Base-by-base conservation (phyloP, 768 basidiomycete species). In the Suillus placidus region DNA sequence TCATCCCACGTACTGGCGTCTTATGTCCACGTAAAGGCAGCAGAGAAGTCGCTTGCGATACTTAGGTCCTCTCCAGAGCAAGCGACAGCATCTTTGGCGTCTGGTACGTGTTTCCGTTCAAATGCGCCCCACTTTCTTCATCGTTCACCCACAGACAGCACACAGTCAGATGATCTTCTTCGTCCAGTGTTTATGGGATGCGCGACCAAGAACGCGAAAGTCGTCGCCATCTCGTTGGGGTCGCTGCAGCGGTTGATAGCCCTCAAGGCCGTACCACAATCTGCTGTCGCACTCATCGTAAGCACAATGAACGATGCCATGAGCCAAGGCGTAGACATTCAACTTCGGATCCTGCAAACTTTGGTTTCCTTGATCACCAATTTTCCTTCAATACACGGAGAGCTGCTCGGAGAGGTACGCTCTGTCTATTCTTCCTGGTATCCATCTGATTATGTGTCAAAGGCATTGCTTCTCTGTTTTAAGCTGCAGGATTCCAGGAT, bases 311-410 rank as follows among this genome's bases (percentile, higher is more conserved):
- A 83, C 64, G 90, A 93, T 68, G 94, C 94, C 20, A 88, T 97
- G 81, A 90, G 87, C 35, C 95, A 97, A 74, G 97, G 95, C 7
- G 96, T 99, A 37, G 97, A 99, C 74, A 97, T 98, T 34, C 97
- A 99, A 74, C 84, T 99, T 45, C 91, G 93, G 61, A 93, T 98
- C 34, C 83, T 99, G 0, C 96, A 98, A 76, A 96, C 94, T 0
- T 84, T 99, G 10, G 87, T 97, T 12, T 93, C 92, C 0, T 86
- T 99, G 12, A 88, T 99, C 60, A 96, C 94, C 2, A 93, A 94
- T 73, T 95, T 95, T 72, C 86, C 87, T 1, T 86, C 85, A 9
- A 87, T 97, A 9, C 92, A 95, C 71, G 95, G 92, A 13, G 82
- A 82, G 20, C 76, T 95, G 13, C 80, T 98, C 4, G 94, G 89